Base-by-base conservation (phyloP, 2,329 filamentous ascomycete genomes). In the Fusarium sp. region DNA sequence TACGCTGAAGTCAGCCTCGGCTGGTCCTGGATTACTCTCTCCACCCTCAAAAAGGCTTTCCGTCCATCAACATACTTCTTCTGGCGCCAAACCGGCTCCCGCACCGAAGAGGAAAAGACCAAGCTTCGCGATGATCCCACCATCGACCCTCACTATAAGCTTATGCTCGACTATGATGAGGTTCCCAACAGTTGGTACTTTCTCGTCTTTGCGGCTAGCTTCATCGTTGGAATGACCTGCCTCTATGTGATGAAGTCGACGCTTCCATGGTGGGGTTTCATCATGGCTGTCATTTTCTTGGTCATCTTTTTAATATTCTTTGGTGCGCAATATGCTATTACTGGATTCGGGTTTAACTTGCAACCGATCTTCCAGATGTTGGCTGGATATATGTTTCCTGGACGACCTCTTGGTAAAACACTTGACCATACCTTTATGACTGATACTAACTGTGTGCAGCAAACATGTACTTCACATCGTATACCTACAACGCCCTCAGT, bases 191-290 rank as follows among this genome's bases (percentile, higher is more conserved):
- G 62, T 7, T 71, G 68, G 63, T 71, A 71, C 14, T 45, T 57
- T 2, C 13, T 53, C 2, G 52, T 70, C 18, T 51, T 71, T 4
- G 20, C n/a, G 3, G 16, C 24, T 0, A 57, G 48, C 6, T 30
- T 67, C 8, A 51, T 71, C 2, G 1, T 57, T 1, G 67, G 68
- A 12, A 6, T 70, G 14, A 6, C 47, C 4, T 54, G 42, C 3
- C 12, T 70, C 14, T 80, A 84, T 37, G 27, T 56, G 3, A 60
- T 68, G 48, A 61, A 72, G 25, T 73, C 72, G 0, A 77, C 75
- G 9, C 68, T 76, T 1, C 74, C 74, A 0, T 76, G 71, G 77
- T 84, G 81, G 81, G 83, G 78, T 0, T 84, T 83, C 34, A 51
- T 85, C 11, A 65, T 83, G 41, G 71, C 81, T 5, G 75, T 78